Conservation (phyloP, 352 stramenopile species). For the Peronospora tabacina region DNA sequence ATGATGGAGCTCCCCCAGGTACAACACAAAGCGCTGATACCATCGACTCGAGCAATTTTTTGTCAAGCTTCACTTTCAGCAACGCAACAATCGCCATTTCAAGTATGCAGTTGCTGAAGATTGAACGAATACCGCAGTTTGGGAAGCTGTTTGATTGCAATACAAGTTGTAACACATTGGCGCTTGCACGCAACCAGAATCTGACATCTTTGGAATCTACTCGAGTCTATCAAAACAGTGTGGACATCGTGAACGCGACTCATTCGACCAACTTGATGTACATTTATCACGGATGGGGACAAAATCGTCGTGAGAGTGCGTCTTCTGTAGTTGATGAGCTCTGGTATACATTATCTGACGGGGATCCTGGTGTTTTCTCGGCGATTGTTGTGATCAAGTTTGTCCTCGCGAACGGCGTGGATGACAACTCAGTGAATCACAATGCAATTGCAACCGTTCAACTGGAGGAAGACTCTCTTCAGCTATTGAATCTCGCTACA, state of each 20-base stretch:
- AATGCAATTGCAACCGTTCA: conserved; percentile 20
- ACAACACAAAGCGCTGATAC: neutral
- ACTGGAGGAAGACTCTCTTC: conserved; percentile 50
- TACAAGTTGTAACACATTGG: conserved; percentile 12
- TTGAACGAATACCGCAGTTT: conserved; percentile 39
- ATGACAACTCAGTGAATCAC: conserved; percentile 3
- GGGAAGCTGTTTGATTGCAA: conserved; percentile 54
- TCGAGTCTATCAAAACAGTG: conserved; percentile 21
- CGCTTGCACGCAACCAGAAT: neutral
- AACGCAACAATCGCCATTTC: conserved; percentile 1
- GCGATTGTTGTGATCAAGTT: conserved; percentile 27
- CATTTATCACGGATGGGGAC: conserved; percentile 33
- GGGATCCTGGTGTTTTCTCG: conserved; percentile 25
- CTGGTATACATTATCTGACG: conserved; percentile 44
- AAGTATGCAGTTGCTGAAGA: conserved; percentile 28
- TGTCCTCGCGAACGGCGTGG: conserved; percentile 7
- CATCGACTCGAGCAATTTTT: conserved; percentile 5
- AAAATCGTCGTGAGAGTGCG: conserved; percentile 1
- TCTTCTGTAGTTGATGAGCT: conserved; percentile 34
- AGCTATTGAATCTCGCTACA: conserved; percentile 26
- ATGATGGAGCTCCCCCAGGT: conserved; percentile 20
- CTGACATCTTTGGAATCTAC: conserved; percentile 1
- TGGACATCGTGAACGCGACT: conserved; percentile 12
- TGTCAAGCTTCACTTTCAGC: conserved; percentile 18
- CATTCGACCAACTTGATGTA: conserved; percentile 50